These are phyloP conservation scores for Calycina herbarum DNA, from an alignment of 2,329 filamentous ascomycete species.

Conservation along the genomic window DNA sequence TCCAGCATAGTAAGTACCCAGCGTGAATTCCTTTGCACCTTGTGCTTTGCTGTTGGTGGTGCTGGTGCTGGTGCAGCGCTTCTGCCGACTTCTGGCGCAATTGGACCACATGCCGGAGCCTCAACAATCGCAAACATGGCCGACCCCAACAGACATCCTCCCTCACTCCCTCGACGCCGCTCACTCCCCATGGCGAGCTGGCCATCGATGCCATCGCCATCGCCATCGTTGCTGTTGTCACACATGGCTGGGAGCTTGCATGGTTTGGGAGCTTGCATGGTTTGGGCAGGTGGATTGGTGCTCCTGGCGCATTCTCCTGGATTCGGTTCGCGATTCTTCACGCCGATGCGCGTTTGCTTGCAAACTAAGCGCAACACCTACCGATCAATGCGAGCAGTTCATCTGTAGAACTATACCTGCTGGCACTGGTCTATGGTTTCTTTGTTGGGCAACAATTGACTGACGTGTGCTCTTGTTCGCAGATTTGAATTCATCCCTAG, in stretches of 20 bases:
- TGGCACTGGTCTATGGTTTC: slow-evolving; percentile 11
- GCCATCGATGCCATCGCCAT: slow-evolving; percentile 15
- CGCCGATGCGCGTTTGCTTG: slow-evolving; percentile 31
- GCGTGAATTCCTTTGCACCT: slow-evolving; percentile 3
- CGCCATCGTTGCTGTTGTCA: slow-evolving; percentile 19
- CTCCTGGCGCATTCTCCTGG: slow-evolving; percentile 33
- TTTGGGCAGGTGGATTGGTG: slow-evolving; percentile 22
- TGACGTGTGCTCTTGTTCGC: slow-evolving; percentile 26
- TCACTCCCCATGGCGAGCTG: background rate
- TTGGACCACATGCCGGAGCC: slow-evolving; percentile 32
- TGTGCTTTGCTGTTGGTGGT: background rate
- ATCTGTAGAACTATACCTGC: slow-evolving; percentile 16
- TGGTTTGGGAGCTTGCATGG: slow-evolving; percentile 23
- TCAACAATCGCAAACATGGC: slow-evolving; percentile 30
- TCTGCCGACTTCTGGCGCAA: slow-evolving; percentile 26
- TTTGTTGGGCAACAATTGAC: slow-evolving; percentile 24
- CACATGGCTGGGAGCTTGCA: slow-evolving; percentile 27
- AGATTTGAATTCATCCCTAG: slow-evolving; percentile 36
- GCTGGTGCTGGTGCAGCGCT: slow-evolving; percentile 13
- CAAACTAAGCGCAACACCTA: slow-evolving; percentile 31
- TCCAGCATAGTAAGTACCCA: slow-evolving; percentile 22
- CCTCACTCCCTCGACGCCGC: slow-evolving; percentile 9
- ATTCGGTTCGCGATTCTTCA: slow-evolving; percentile 23
- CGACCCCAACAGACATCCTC: slow-evolving; percentile 15
- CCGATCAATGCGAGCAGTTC: slow-evolving; percentile 1